Conservation (phyloP, 2,329 filamentous ascomycete genomes). For the Plenodomus biglobosus region DNA sequence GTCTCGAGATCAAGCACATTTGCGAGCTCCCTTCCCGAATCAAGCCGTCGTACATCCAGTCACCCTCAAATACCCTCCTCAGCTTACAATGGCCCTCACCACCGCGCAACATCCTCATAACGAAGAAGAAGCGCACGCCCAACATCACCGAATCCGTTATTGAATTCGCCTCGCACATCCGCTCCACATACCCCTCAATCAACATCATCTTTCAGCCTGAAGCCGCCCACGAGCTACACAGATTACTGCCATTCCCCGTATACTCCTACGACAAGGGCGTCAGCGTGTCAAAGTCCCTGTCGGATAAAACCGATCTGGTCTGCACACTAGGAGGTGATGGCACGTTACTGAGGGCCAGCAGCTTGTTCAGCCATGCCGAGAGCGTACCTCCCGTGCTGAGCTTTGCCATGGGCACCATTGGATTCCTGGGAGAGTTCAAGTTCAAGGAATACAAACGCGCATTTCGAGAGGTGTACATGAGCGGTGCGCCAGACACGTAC, state of each 20-base stretch:
- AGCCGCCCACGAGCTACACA: constrained; percentile 71
- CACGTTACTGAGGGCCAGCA: constrained; percentile 82
- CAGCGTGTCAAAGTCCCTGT: constrained; percentile 52
- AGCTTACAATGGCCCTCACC: constrained; percentile 68
- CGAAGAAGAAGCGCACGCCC: constrained; percentile 65
- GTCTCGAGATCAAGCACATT: constrained; percentile 30
- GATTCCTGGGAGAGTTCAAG: constrained; percentile 95
- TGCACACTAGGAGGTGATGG: constrained; percentile 92
- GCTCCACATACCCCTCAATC: constrained; percentile 75
- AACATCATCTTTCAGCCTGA: constrained; percentile 81
- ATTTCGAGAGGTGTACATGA: constrained; percentile 91
- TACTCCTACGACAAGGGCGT: constrained; percentile 42
- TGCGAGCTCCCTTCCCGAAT: constrained; percentile 40
- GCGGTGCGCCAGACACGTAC: constrained; percentile 58
- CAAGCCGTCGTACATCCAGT: constrained; percentile 52
- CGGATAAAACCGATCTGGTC: constrained; percentile 82
- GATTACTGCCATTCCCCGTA: constrained; percentile 67
- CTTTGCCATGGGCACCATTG: constrained; percentile 95
- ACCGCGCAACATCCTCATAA: constrained; percentile 67
- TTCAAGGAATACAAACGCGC: constrained; percentile 90
- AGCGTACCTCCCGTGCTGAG: constrained; percentile 88
- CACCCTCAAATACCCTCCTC: constrained; percentile 60
- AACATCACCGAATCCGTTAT: constrained; percentile 58
- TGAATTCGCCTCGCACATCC: constrained; percentile 69
- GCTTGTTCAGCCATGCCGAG: constrained; percentile 77